Percentiles rank a stretch among this genome's conserved stretches.
Conservation (phyloP, 345 rosid genomes). For the Brassica juncea region DNA sequence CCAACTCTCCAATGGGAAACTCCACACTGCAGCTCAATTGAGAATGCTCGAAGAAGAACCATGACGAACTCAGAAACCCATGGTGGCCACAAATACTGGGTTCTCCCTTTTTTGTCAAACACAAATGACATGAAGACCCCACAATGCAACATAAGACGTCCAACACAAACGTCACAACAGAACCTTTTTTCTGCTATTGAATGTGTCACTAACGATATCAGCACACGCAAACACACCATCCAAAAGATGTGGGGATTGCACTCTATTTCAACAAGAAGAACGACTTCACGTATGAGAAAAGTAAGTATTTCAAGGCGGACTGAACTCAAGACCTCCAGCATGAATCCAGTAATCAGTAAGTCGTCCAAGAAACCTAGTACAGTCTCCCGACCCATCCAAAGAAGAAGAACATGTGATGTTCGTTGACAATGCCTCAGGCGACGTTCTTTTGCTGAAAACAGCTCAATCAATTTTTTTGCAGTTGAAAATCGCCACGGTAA, state of each 20-base stretch:
- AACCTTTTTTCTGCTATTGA: background rate
- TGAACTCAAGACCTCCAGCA: background rate
- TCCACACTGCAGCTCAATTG: too few relatives aligned
- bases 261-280: background rate
- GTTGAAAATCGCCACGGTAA: too few relatives aligned
- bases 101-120: background rate
- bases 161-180: background rate
- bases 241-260: background rate
- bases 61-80: too few relatives aligned
- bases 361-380: background rate
- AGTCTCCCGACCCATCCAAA: background rate
- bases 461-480: too few relatives aligned
- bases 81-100: background rate
- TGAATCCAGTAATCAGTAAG: background rate
- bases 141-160: background rate
- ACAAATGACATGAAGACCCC: background rate
- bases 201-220: background rate
- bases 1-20: too few relatives aligned
- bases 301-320: background rate
- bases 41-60: too few relatives aligned
- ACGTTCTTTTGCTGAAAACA: too few relatives aligned
- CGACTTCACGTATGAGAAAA: background rate
- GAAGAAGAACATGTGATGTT: background rate
- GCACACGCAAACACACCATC: background rate
- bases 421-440: background rate